These are phyloP conservation scores for Massariosphaeria phaeospora DNA, from an alignment of 495 filamentous ascomycete genomes.

Conservation along the genomic window DNA sequence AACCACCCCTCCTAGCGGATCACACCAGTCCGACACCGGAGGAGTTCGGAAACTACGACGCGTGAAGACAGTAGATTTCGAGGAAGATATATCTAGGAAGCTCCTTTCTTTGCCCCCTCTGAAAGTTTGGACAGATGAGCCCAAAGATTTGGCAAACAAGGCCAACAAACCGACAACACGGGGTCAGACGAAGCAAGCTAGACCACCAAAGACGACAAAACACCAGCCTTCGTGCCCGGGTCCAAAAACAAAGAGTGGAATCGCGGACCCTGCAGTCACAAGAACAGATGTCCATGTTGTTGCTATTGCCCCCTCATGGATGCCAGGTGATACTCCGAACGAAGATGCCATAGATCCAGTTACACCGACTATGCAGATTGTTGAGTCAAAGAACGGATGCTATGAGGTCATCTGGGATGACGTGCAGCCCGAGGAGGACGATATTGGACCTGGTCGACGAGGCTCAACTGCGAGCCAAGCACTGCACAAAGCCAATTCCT, in stretches of 20 bases:
- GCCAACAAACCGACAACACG: background rate
- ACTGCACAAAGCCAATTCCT: slow-evolving; percentile 2
- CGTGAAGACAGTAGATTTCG: slow-evolving; percentile 27
- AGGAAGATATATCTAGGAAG: background rate
- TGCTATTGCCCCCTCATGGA: slow-evolving; percentile 21
- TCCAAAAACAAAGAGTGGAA: slow-evolving; percentile 11
- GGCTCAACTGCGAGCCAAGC: slow-evolving; percentile 17
- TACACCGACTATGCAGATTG: slow-evolving; percentile 28
- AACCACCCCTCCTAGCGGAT: slow-evolving; percentile 3
- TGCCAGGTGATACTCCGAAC: background rate
- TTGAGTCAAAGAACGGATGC: slow-evolving; percentile 17
- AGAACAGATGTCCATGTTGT: slow-evolving; percentile 26
- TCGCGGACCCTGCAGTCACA: slow-evolving; percentile 21
- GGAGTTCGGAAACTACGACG: slow-evolving; percentile 2
- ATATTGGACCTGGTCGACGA: background rate
- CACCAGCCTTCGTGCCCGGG: background rate
- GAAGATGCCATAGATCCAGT: slow-evolving; percentile 6
- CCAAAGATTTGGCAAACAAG: background rate
- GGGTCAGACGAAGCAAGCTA: background rate
- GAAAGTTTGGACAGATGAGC: slow-evolving; percentile 5
- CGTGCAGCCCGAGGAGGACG: slow-evolving; percentile 9
- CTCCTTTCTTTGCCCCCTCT: slow-evolving; percentile 11
- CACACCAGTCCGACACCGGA: background rate
- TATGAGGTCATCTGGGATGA: slow-evolving; percentile 30
- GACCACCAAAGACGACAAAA: background rate